Base-by-base conservation (phyloP, 441 rosid species). In the Gossypium schwendimanii region DNA sequence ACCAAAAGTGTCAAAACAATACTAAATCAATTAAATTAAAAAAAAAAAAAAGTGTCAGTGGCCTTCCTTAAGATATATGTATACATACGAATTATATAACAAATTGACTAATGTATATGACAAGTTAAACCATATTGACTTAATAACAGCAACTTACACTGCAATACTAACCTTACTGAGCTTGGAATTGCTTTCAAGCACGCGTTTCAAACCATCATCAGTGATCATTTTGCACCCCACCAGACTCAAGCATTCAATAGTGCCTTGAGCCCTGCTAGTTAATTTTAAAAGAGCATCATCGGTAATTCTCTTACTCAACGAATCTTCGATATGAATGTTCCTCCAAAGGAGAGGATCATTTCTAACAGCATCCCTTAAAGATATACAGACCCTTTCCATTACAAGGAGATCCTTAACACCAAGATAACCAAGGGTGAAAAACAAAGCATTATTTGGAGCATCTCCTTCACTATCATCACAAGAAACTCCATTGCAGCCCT, bases 301-400 rank as follows among this genome's bases (percentile, higher is more conserved):
- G 15, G 78, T 76, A 7, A 86, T 79, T 55, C 36, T 75, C 53
- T 36, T 44, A n/a, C 52, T 76, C 28, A 78, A 69, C 2, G 82
- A 70, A 8, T 71, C 76, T 5, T 75, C 79, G 5, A 81, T 63
- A 11, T 78, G 73, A 45, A 86, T 67, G 69, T 23, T 82, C 77
- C 52, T 82, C 89, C 89, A 84, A 1, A 84, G 57, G 73, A 77
- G 82, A 21, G 81, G 59, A 55, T 84, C 89, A 4, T 52, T 71
- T 60, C 83, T 77, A 71, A 86, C 73, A 0, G 55, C 47, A 33
- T 80, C 80, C 15, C 80, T 80, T 53, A 84, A 60, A 0, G 82
- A 78, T 66, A 66, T 77, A 69, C 87, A 86, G 77, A 84, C 89
- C 33, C 77, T 71, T 70, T 86, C 89, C 39, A 84, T 80, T 0